A percentile compares a stretch with the other conserved stretches of the same genome.
These are phyloP conservation scores for Naganishia friedmannii DNA, from an alignment of 768 basidiomycete genomes.

Conservation along the genomic window DNA sequence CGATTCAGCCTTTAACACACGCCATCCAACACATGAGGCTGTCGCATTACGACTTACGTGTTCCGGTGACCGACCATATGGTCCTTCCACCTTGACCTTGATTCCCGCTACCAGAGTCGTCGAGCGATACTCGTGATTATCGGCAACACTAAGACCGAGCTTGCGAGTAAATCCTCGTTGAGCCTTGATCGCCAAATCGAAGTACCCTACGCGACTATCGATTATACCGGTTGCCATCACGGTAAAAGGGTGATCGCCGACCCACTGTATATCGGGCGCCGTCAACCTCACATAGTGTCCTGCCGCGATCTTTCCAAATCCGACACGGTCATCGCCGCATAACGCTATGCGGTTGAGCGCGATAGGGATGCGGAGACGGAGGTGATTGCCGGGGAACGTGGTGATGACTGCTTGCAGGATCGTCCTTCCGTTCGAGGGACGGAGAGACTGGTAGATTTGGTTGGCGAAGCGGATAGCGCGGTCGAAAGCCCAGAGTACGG, in stretches of 20 bases:
- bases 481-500: conserved; percentile 20
- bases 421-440: neutral
- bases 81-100: neutral
- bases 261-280: neutral
- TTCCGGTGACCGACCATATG: neutral
- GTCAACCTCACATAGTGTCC: conserved; percentile 5
- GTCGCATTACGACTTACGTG: neutral
- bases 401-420: neutral
- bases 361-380: neutral
- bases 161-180: conserved; percentile 4
- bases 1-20: neutral
- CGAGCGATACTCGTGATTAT: neutral
- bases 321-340: neutral
- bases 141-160: neutral
- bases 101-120: too few relatives aligned
- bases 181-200: conserved; percentile 22
- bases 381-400: neutral
- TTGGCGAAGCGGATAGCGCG: conserved; percentile 3
- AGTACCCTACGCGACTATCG: neutral
- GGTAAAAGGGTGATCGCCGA: conserved; percentile 18
- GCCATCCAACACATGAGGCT: neutral
- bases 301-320: neutral
- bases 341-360: neutral
- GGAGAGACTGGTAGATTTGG: conserved; percentile 4
- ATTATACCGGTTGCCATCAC: conserved; percentile 12